These are phyloP conservation scores for Aspergillus conjunctus DNA, from an alignment of 495 filamentous ascomycete species.

Conservation along the genomic window DNA sequence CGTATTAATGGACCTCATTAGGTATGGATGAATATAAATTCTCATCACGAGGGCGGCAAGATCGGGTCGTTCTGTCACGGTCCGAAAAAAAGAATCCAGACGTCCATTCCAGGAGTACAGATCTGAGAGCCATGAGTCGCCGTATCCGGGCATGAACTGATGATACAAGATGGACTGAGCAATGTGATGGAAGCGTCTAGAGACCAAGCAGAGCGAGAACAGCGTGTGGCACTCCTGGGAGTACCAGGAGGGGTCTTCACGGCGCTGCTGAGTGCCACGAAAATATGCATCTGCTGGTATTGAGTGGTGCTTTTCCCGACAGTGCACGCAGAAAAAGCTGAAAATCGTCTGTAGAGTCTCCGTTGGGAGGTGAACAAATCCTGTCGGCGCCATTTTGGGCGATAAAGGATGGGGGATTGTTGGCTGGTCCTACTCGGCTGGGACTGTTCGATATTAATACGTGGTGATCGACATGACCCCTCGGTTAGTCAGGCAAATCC, in stretches of 20 bases:
- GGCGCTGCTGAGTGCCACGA: not conserved
- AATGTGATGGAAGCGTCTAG: not conserved
- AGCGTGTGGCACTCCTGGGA: constrained; percentile 5
- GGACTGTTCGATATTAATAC: no score
- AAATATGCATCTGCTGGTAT: constrained; percentile 5
- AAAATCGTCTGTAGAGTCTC: not conserved
- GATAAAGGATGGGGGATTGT: no score
- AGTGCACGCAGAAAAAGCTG: not conserved
- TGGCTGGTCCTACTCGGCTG: no score
- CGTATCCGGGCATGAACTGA: not conserved
- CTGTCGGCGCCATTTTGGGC: constrained; percentile 16
- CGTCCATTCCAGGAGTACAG: not conserved
- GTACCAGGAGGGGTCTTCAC: constrained; percentile 1
- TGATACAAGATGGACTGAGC: not conserved
- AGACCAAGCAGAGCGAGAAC: constrained; percentile 8
- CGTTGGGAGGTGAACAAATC: not conserved
- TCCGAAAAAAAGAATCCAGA: not conserved
- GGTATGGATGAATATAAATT: constrained; percentile 1
- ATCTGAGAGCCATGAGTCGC: not conserved
- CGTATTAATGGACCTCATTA: no score
- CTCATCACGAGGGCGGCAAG: not conserved
- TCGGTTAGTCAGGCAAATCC: no score
- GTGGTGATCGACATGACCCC: no score
- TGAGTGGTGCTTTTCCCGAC: not conserved
- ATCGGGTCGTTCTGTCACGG: not conserved